These are phyloP conservation scores for Tetrahymena borealis DNA, from an alignment of 73 alveolate species.

Conservation along the genomic window DNA sequence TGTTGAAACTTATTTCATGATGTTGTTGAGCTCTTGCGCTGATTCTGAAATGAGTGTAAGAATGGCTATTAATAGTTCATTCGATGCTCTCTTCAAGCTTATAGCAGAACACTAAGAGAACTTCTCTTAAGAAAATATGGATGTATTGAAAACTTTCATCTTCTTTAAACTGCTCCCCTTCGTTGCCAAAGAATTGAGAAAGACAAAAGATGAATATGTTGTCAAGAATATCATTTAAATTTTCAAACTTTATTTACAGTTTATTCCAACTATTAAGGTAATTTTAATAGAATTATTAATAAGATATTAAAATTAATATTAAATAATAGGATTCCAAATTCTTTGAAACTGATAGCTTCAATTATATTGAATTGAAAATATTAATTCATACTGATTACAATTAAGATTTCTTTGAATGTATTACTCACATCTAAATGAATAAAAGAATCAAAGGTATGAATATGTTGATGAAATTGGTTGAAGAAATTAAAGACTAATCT, in stretches of 20 bases:
- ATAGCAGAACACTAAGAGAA: background rate
- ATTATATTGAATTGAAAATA: background rate
- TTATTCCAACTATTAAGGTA: background rate
- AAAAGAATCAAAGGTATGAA: background rate
- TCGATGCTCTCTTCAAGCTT: background rate
- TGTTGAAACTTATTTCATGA: background rate
- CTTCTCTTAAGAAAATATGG: background rate
- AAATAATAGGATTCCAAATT: background rate
- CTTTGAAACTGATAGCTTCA: background rate
- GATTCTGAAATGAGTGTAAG: background rate
- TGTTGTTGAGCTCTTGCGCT: background rate
- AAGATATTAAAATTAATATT: background rate
- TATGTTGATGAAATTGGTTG: background rate
- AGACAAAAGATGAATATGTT: background rate
- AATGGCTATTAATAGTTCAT: background rate
- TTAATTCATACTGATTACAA: background rate
- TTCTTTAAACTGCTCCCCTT: background rate
- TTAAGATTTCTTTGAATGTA: background rate
- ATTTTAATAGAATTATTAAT: background rate
- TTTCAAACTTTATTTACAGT: background rate
- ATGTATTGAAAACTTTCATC: background rate
- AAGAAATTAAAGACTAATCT: background rate
- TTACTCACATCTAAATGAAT: background rate
- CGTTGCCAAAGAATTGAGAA: background rate
- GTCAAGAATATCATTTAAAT: background rate